These are phyloP conservation scores for Picea sitchensis DNA, from an alignment of 75 land plant genomes.

Conservation along the genomic window DNA sequence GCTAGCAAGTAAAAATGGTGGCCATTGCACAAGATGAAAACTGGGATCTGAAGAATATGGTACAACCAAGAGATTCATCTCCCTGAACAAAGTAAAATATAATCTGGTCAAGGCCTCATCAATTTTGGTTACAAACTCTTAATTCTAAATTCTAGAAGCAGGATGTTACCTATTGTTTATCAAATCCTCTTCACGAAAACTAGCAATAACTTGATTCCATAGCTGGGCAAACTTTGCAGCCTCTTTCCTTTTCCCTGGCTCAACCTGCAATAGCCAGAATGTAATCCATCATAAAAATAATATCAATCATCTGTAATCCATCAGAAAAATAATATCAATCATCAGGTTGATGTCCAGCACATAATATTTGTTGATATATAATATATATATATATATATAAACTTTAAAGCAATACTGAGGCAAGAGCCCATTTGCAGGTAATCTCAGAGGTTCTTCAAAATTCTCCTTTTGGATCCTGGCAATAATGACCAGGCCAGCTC, in stretches of 20 bases:
- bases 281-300: no score
- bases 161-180: conserved; percentile 68
- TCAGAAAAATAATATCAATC: no score
- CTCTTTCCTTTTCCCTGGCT: neutral
- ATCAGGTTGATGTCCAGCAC: no score
- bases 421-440: no score
- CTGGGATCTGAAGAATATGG: conserved; percentile 41
- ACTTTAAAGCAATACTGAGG: no score
- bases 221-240: conserved; percentile 51
- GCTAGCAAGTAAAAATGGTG: conserved; percentile 78
- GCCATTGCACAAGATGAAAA: conserved; percentile 52
- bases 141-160: neutral
- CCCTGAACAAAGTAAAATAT: conserved; percentile 29
- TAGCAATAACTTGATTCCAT: conserved; percentile 85
- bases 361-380: no score
- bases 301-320: no score
- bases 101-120: neutral
- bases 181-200: conserved; percentile 80
- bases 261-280: neutral
- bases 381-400: no score
- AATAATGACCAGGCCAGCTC: no score
- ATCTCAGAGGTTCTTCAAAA: no score
- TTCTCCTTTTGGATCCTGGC: no score
- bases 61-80: conserved; percentile 69
- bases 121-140: neutral